phyloP scores from a whole-genome alignment of 2,329 filamentous ascomycete species.

The Pseudocercospora fuligena region DNA sequence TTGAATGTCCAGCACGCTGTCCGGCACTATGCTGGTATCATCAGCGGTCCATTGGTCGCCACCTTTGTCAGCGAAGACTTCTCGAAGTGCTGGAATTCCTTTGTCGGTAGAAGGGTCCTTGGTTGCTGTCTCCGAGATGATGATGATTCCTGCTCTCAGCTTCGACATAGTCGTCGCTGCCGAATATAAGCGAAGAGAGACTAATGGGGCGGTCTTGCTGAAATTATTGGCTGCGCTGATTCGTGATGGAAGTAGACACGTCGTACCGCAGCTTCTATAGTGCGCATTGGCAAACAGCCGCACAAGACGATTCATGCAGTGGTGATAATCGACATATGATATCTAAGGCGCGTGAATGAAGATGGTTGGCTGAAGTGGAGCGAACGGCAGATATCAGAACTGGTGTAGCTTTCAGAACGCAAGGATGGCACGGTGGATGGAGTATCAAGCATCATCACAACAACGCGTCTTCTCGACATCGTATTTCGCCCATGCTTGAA shows the following conservation, averaged over 20 bases:
- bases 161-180: conserved; percentile 26
- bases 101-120: conserved; percentile 79
- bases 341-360: neutral
- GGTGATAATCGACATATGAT: neutral
- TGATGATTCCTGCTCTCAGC: conserved; percentile 76
- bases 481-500: neutral
- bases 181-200: neutral
- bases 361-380: neutral
- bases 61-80: conserved; percentile 71
- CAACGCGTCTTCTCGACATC: neutral
- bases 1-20: conserved; percentile 77
- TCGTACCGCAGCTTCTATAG: neutral
- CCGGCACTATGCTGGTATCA: conserved; percentile 76
- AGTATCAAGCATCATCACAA: neutral
- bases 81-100: conserved; percentile 67
- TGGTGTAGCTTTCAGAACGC: neutral
- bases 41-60: conserved; percentile 72
- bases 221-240: neutral
- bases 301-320: neutral
- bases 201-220: neutral
- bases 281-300: neutral
- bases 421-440: neutral
- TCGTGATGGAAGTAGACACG: neutral
- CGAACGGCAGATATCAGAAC: neutral
- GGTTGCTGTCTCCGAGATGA: conserved; percentile 89